These are phyloP conservation scores for Yarrowia deformans DNA, from an alignment of 805 yeast species.

Conservation along the genomic window DNA sequence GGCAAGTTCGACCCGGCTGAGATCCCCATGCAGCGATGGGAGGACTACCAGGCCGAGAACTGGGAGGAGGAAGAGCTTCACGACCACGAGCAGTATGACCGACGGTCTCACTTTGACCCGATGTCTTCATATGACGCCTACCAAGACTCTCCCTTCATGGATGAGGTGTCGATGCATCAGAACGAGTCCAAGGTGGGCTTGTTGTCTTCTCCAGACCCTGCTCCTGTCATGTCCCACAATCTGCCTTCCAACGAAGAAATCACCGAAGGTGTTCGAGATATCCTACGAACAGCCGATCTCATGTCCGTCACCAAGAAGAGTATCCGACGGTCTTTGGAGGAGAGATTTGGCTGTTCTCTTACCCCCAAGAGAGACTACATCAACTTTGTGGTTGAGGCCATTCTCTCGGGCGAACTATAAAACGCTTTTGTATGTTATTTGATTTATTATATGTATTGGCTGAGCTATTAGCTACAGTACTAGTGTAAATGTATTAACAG, in stretches of 20 bases:
- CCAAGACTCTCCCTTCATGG: conserved; percentile 37
- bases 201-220: conserved; percentile 27
- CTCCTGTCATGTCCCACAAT: conserved; percentile 42
- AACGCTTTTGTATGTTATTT: conserved; percentile 19
- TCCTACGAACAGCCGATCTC: conserved; percentile 52
- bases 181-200: conserved; percentile 25
- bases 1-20: conserved; percentile 64
- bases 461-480: not conserved
- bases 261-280: conserved; percentile 51
- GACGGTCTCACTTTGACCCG: conserved; percentile 26
- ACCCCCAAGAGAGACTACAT: conserved; percentile 51
- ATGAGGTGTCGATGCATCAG: conserved; percentile 35
- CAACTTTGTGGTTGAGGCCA: conserved; percentile 53
- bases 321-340: conserved; percentile 51
- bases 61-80: conserved; percentile 47
- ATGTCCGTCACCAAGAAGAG: conserved; percentile 53
- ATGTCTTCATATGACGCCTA: conserved; percentile 32
- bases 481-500: too few relatives aligned
- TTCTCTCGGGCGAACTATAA: conserved; percentile 52
- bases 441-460: conserved; percentile 4
- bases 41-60: conserved; percentile 62
- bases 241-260: conserved; percentile 52
- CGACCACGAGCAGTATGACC: conserved; percentile 31
- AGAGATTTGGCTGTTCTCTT: conserved; percentile 50
- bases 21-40: conserved; percentile 65